Base-by-base conservation (phyloP, 768 basidiomycete species). In the Suillus brevipes region DNA sequence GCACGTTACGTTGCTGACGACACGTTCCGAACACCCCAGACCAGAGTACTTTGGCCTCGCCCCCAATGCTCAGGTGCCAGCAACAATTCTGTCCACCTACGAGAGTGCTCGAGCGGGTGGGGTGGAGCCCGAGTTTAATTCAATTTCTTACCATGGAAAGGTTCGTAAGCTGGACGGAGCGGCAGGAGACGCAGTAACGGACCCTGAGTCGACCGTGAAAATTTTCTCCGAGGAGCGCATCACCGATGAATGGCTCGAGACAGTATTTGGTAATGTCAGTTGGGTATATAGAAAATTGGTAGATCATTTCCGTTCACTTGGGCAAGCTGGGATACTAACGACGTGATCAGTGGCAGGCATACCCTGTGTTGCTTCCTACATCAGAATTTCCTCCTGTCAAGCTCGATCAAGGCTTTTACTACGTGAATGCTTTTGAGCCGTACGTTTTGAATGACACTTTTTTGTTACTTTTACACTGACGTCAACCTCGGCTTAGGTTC, bases 371-470 rank as follows among this genome's bases (percentile, higher is more conserved):
- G 18, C 84, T 85, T 3, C 89, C 94, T 6, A 89, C 85, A 7
- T 74, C 77, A 6, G 72, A 73, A 14, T 95, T 93, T 77, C 89
- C 95, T 38, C 89, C 93, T 2, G 82, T 97, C 64, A 88, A 87
- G 75, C 85, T 95, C 6, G 89, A 86, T 64, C 79, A 83, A 62
- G 90, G 92, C 4, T 81, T 97, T 52, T 97, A 93, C 79, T 98
- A 98, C 71, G 89, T 95, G 55, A 97, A 95, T 68, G 87, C 92
- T 1, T 91, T 97, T 67, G 97, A 99, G 79, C 89, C 94, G 87
- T 91, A 78, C 71, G 89, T 85, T 5, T 14, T 55, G 16, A 61
- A 58, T 62, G 2, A 13, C 25, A n/a, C 60, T 55, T 49, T 34
- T 47, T 55, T 36, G 64, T 65, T 34, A 23, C n/a, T 20, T 49